Evolutionary conservation across 495 filamentous ascomycete species (phyloP).

Genomic region (Hypoxylon crocopeplum): DNA sequence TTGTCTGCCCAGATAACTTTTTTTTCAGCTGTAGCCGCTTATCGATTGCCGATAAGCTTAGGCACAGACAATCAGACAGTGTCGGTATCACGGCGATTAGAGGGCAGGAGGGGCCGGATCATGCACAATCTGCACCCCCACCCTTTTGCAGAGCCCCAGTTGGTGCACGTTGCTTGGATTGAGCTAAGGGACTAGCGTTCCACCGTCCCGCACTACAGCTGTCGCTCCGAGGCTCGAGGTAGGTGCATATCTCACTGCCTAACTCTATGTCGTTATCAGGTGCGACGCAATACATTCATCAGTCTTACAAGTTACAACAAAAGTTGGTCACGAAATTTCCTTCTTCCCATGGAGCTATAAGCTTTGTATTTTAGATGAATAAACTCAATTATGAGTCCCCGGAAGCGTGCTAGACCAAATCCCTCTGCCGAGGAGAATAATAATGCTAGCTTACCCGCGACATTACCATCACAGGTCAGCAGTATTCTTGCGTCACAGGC

Average conservation of each 20-base stretch:
- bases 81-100: conserved; percentile 2
- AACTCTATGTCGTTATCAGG: not conserved
- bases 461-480: conserved; percentile 38
- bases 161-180: too few relatives aligned
- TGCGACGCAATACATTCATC: conserved; percentile 2
- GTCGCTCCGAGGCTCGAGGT: conserved; percentile 19
- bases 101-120: not conserved
- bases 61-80: not conserved
- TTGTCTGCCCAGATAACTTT: conserved; percentile 25
- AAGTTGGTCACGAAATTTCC: not conserved
- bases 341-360: conserved; percentile 4
- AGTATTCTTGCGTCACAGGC: conserved; percentile 42
- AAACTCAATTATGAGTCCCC: conserved; percentile 58
- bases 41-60: conserved; percentile 38
- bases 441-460: conserved; percentile 43
- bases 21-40: conserved; percentile 16
- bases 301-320: not conserved
- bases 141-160: too few relatives aligned
- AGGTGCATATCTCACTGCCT: not conserved
- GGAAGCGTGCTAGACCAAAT: conserved; percentile 69
- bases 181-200: not conserved
- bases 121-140: not conserved
- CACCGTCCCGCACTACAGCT: conserved; percentile 7
- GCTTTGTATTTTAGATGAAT: not conserved
- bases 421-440: conserved; percentile 45